Evolutionary conservation across 2,329 filamentous ascomycete genomes (phyloP).

Genomic region (Aspergillus tamarii): DNA sequence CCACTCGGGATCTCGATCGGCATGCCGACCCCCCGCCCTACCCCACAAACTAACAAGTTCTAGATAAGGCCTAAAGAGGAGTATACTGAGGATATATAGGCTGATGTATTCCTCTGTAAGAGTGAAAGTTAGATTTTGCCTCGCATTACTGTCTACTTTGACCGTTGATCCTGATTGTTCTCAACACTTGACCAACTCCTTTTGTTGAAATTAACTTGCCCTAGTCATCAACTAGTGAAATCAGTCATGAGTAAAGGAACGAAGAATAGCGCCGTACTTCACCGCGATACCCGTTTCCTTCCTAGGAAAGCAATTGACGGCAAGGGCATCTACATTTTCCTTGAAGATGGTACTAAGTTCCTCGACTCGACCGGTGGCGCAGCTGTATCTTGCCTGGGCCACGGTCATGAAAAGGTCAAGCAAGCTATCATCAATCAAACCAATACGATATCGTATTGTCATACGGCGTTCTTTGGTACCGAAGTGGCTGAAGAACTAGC

Average conservation of each 20-base stretch:
- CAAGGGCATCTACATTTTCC: slow-evolving; percentile 55
- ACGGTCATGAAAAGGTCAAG: slow-evolving; percentile 64
- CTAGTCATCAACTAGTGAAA: neutral
- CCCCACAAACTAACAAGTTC: slow-evolving; percentile 25
- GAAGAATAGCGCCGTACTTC: slow-evolving; percentile 48
- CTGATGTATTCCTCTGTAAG: neutral
- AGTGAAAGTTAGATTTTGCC: neutral
- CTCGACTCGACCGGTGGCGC: slow-evolving; percentile 76
- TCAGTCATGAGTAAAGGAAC: neutral
- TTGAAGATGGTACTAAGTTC: slow-evolving; percentile 61
- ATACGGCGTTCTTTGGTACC: slow-evolving; percentile 62
- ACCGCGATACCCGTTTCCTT: slow-evolving; percentile 53
- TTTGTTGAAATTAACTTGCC: neutral
- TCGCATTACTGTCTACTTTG: neutral
- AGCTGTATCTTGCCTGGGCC: slow-evolving; percentile 72
- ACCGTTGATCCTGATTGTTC: neutral
- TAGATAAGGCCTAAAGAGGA: neutral
- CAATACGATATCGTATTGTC: slow-evolving; percentile 61
- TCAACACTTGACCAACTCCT: neutral
- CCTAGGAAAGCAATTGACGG: slow-evolving; percentile 55
- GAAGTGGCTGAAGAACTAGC: slow-evolving; percentile 58
- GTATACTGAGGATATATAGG: neutral
- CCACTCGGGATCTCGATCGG: slow-evolving; percentile 33
- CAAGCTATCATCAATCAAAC: slow-evolving; percentile 64
- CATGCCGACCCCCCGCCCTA: slow-evolving; percentile 31